Conservation (phyloP, 441 rosid species). For the Melastoma candidum region DNA sequence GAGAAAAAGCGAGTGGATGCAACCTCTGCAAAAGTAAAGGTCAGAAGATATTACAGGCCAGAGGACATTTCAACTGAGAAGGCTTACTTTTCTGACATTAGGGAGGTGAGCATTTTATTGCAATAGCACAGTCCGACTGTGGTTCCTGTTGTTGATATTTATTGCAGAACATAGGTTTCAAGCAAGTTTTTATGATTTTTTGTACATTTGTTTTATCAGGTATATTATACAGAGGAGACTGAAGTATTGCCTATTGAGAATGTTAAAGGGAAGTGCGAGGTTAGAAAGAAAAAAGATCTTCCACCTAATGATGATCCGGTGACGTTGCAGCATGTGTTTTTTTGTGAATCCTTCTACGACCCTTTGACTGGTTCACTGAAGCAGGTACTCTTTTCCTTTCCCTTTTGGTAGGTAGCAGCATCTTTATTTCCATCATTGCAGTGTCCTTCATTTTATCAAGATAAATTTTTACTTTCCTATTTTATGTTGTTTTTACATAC, state of each 20-base stretch:
- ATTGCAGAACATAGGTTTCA: no score
- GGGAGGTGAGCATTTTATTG: slow-evolving; percentile 34
- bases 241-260: slow-evolving; percentile 23
- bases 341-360: slow-evolving; percentile 62
- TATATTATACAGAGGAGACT: slow-evolving; percentile 57
- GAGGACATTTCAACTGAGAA: slow-evolving; percentile 76
- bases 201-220: slow-evolving; percentile 24
- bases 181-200: no score
- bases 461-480: no score
- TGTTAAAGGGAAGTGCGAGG: slow-evolving; percentile 68
- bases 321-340: slow-evolving; percentile 54
- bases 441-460: no score
- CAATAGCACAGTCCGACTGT: no score
- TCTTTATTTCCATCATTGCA: no score
- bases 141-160: no score
- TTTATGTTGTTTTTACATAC: no score
- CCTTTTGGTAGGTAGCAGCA: background rate
- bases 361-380: slow-evolving; percentile 52
- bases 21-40: slow-evolving; percentile 38
- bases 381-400: slow-evolving; percentile 32
- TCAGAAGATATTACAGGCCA: slow-evolving; percentile 66
- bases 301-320: slow-evolving; percentile 31
- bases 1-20: slow-evolving; percentile 22
- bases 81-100: slow-evolving; percentile 67
- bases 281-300: slow-evolving; percentile 55